A percentile compares a stretch with the other conserved stretches of the same genome.
These are phyloP conservation scores for Mucuna pruriens DNA, from an alignment of 306 rosid species.

Conservation along the genomic window DNA sequence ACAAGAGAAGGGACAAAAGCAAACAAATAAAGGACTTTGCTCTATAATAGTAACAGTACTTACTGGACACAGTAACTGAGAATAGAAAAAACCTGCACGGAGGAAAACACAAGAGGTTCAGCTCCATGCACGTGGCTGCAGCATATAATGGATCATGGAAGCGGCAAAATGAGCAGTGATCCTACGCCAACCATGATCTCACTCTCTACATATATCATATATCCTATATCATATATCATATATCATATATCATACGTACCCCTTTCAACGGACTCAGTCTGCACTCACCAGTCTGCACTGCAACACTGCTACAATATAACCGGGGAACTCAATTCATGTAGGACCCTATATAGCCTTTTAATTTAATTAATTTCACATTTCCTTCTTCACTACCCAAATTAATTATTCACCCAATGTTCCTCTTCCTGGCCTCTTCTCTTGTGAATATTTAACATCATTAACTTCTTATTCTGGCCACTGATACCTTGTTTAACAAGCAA, in stretches of 20 bases:
- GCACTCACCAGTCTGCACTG: slow-evolving; percentile 7
- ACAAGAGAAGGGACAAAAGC: background rate
- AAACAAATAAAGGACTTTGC: slow-evolving; percentile 10
- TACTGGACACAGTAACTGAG: background rate
- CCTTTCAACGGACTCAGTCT: background rate
- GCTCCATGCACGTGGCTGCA: slow-evolving; percentile 37
- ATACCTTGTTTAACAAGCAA: slow-evolving; percentile 55
- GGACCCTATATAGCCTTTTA: background rate
- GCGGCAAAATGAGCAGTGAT: background rate
- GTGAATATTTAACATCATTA: slow-evolving; percentile 17
- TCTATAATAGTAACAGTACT: background rate
- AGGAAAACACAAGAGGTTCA: slow-evolving; percentile 22
- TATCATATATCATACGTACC: slow-evolving; percentile 1
- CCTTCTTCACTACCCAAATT: slow-evolving; percentile 18
- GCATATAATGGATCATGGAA: slow-evolving; percentile 6
- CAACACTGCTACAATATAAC: background rate
- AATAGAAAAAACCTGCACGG: background rate
- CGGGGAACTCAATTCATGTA: background rate
- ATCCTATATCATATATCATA: too few species aligned
- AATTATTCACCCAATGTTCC: slow-evolving; percentile 13
- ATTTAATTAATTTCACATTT: background rate
- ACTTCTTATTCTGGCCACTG: slow-evolving; percentile 33
- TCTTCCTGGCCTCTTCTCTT: background rate
- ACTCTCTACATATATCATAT: background rate
- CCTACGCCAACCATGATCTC: slow-evolving; percentile 44